Evolutionary conservation across 495 filamentous ascomycete genomes (phyloP).

Genomic region (Neurospora tetraspora): DNA sequence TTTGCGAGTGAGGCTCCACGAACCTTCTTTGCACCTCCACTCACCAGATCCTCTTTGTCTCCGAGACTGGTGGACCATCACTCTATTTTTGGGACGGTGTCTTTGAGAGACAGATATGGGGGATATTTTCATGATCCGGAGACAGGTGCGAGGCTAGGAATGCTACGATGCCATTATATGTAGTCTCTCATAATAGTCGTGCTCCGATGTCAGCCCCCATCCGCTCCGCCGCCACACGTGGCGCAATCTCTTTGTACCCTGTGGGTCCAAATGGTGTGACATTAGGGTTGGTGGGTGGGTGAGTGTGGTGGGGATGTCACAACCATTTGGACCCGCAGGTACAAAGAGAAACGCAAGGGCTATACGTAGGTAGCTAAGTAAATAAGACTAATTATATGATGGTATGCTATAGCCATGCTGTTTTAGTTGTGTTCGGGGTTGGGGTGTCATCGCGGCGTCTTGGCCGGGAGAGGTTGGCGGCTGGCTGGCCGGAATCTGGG

Average conservation of each 20-base stretch:
- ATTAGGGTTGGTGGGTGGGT: too few species aligned
- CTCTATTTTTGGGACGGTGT: neutral
- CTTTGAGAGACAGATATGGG: neutral
- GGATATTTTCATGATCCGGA: neutral
- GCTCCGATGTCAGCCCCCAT: too few species aligned
- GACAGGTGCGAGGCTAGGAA: neutral
- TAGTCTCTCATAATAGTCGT: too few species aligned
- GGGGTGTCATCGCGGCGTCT: neutral
- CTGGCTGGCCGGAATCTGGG: neutral
- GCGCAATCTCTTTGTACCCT: too few species aligned
- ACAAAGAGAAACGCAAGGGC: too few species aligned
- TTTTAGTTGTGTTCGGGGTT: neutral
- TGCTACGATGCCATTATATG: neutral
- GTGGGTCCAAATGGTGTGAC: too few species aligned
- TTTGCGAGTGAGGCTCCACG: neutral
- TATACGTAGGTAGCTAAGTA: too few species aligned
- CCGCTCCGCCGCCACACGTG: too few species aligned
- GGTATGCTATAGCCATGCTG: neutral
- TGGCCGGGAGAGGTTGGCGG: neutral
- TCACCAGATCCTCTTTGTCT: neutral
- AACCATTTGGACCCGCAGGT: too few species aligned
- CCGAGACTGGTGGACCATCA: neutral
- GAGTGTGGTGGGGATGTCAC: too few species aligned
- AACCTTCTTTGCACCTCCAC: neutral
- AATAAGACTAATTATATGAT: neutral